A percentile compares a stretch with the other conserved stretches of the same genome.
These are phyloP conservation scores for Hypoxylon lienhwacheense DNA, from an alignment of 495 filamentous ascomycete species.

Conservation along the genomic window DNA sequence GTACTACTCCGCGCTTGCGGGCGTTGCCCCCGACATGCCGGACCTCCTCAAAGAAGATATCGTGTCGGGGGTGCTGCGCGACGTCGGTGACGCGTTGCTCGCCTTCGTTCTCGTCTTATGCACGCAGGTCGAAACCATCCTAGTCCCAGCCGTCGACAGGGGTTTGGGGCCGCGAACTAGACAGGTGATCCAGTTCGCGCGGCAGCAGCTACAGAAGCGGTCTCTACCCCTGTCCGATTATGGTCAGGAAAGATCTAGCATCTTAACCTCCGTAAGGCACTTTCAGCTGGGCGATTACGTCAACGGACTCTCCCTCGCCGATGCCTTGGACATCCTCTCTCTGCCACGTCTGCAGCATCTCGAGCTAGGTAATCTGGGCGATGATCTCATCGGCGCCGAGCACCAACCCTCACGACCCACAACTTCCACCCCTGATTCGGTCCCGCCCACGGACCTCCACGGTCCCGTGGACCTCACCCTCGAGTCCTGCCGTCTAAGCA, in stretches of 20 bases:
- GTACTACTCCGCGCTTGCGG: background rate
- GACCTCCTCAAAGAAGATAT: background rate
- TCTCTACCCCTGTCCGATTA: too few relatives aligned
- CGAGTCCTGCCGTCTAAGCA: conserved; percentile 7
- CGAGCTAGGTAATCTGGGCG: conserved; percentile 7
- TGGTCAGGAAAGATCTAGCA: too few relatives aligned
- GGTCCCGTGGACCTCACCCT: background rate
- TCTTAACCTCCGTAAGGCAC: background rate
- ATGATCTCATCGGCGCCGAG: background rate
- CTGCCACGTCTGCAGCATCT: conserved; percentile 10
- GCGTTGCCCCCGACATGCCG: background rate
- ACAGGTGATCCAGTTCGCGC: conserved; percentile 3
- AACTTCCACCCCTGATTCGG: background rate
- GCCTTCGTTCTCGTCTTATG: conserved; percentile 2
- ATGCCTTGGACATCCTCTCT: conserved; percentile 3
- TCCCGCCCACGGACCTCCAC: background rate
- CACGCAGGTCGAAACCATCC: background rate
- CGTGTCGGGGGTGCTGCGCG: background rate
- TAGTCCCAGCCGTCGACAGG: conserved; percentile 2
- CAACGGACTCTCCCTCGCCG: background rate
- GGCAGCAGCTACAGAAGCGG: background rate
- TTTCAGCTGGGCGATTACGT: conserved; percentile 6
- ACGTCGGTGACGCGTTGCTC: background rate
- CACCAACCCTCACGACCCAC: background rate
- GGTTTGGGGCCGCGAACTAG: conserved; percentile 2